Evolutionary conservation across 805 yeast species (phyloP).

Genomic region (Wickerhamiella slavikovae): DNA sequence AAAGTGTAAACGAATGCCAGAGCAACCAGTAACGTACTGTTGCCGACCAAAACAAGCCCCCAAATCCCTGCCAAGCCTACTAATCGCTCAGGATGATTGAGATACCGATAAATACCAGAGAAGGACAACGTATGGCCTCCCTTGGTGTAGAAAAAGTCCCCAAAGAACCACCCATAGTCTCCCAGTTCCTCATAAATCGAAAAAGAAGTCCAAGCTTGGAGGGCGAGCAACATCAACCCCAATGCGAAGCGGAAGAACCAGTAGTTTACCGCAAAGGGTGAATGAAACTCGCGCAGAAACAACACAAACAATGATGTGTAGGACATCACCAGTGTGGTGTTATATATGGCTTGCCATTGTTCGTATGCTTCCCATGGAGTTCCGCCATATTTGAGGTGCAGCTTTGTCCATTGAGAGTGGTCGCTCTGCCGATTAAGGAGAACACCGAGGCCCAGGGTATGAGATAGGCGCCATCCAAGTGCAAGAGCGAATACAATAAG

Average conservation of each 20-base stretch:
- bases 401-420: slow-evolving; percentile 39
- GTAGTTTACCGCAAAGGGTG: slow-evolving; percentile 15
- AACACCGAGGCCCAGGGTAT: slow-evolving; percentile 28
- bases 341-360: slow-evolving; percentile 54
- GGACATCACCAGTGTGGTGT: slow-evolving; percentile 29
- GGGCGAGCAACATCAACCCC: slow-evolving; percentile 31
- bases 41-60: slow-evolving; percentile 44
- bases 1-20: slow-evolving; percentile 45
- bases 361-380: slow-evolving; percentile 45
- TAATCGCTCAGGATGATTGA: slow-evolving; percentile 66
- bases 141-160: slow-evolving; percentile 52
- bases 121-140: slow-evolving; percentile 35
- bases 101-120: slow-evolving; percentile 63
- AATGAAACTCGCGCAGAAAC: slow-evolving; percentile 12
- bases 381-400: slow-evolving; percentile 42
- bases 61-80: slow-evolving; percentile 63
- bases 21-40: slow-evolving; percentile 26
- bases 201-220: slow-evolving; percentile 49
- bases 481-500: slow-evolving; percentile 19
- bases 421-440: slow-evolving; percentile 39
- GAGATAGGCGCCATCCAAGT: slow-evolving; percentile 27
- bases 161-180: slow-evolving; percentile 78
- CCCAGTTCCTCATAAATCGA: slow-evolving; percentile 56
- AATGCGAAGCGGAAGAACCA: slow-evolving; percentile 33
- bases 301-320: slow-evolving; percentile 31